Conservation (phyloP, 108 stramenopile genomes). For the Discostella stelligeroides region DNA sequence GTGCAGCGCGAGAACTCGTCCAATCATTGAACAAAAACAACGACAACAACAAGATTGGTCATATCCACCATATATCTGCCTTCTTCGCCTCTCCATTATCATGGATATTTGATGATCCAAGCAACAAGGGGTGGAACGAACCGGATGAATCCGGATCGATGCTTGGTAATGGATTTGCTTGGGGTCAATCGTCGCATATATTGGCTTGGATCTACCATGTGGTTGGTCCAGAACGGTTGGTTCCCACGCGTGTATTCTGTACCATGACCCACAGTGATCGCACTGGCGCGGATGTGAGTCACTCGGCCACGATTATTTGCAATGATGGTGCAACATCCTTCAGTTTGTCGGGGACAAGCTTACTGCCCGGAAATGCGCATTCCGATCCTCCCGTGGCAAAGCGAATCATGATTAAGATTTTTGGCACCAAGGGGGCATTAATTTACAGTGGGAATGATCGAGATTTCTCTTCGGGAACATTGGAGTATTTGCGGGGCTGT, state of each 20-base stretch:
- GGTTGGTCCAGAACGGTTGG: constrained; percentile 28
- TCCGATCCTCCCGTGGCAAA: constrained; percentile 67
- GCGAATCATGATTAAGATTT: constrained; percentile 59
- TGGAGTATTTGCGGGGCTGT: constrained; percentile 53
- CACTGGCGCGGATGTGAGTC: constrained; percentile 72
- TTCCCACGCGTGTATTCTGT: constrained; percentile 56
- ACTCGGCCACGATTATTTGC: constrained; percentile 65
- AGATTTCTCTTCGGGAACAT: constrained; percentile 54
- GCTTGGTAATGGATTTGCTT: constrained; percentile 80
- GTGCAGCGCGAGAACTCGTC: constrained; percentile 54
- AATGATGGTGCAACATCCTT: constrained; percentile 46
- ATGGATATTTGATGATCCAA: constrained; percentile 57
- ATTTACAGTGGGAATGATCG: constrained; percentile 55
- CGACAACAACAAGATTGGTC: too few species aligned
- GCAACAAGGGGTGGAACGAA: constrained; percentile 57
- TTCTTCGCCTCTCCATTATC: constrained; percentile 62
- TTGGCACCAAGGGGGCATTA: constrained; percentile 55
- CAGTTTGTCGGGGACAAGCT: constrained; percentile 60
- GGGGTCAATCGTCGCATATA: constrained; percentile 72
- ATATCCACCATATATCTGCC: constrained; percentile 46
- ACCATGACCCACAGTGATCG: constrained; percentile 53
- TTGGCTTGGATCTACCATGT: constrained; percentile 73
- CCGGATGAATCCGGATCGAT: constrained; percentile 48
- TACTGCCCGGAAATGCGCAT: constrained; percentile 72
- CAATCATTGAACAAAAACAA: constrained; percentile 18